These are phyloP conservation scores for Talaromyces sp. DNA, from an alignment of 2,329 filamentous ascomycete genomes.

Conservation along the genomic window DNA sequence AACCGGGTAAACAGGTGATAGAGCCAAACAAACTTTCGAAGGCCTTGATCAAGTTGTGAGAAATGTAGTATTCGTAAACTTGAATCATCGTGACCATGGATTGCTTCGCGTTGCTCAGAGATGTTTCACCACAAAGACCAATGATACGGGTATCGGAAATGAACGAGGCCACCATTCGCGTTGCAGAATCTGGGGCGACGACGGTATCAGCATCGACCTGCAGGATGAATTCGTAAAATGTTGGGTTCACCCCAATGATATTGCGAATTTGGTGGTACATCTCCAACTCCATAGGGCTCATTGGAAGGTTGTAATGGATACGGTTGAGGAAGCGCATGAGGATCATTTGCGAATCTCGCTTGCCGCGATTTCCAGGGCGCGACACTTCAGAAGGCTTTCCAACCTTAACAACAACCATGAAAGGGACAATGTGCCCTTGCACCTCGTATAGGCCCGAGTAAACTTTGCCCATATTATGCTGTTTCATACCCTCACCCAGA, in stretches of 20 bases:
- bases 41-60: slow-evolving; percentile 92
- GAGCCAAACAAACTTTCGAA: slow-evolving; percentile 97
- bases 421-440: slow-evolving; percentile 95
- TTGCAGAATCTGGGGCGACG: slow-evolving; percentile 81
- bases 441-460: slow-evolving; percentile 98
- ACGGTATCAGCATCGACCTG: slow-evolving; percentile 98
- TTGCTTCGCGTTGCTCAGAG: slow-evolving; percentile 83
- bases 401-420: slow-evolving; percentile 93
- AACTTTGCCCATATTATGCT: slow-evolving; percentile 99
- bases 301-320: slow-evolving; percentile 92
- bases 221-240: slow-evolving; percentile 94
- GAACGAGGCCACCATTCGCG: slow-evolving; percentile 87
- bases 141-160: slow-evolving; percentile 89
- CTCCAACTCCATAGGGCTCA: slow-evolving; percentile 94
- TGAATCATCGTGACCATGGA: slow-evolving; percentile 99
- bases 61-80: slow-evolving; percentile 99
- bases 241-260: slow-evolving; percentile 97
- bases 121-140: slow-evolving; percentile 90
- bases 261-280: slow-evolving; percentile 99
- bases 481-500: slow-evolving; percentile 89
- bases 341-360: slow-evolving; percentile 98
- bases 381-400: slow-evolving; percentile 75
- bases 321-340: slow-evolving; percentile 99
- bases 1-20: slow-evolving; percentile 95
- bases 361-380: slow-evolving; percentile 88